These are phyloP conservation scores for Diaporthe citri DNA, from an alignment of 2,329 filamentous ascomycete species.

Conservation along the genomic window DNA sequence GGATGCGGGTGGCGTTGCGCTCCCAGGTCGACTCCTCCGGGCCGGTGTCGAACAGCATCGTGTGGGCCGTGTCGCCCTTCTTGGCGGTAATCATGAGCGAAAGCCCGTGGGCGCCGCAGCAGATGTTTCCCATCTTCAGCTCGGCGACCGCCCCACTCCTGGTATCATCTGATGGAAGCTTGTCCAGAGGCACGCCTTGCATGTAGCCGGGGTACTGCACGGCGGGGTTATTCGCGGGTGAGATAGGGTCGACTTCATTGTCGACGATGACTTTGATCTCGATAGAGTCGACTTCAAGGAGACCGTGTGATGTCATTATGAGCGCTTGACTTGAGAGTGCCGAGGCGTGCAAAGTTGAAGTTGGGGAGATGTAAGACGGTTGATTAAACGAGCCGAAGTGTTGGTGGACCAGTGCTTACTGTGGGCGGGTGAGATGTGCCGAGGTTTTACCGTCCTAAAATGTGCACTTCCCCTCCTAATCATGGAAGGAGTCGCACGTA, in stretches of 20 bases:
- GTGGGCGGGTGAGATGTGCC: background rate
- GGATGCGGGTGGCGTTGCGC: constrained; percentile 59
- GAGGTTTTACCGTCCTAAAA: constrained; percentile 5
- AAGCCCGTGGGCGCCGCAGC: constrained; percentile 67
- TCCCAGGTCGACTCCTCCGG: constrained; percentile 65
- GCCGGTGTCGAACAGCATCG: constrained; percentile 65
- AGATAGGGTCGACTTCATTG: constrained; percentile 67
- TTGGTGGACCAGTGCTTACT: background rate
- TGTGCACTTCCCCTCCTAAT: too few relatives aligned
- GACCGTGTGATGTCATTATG: constrained; percentile 32
- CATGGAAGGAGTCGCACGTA: too few relatives aligned
- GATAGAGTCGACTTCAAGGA: constrained; percentile 50
- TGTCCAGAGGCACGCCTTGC: constrained; percentile 54
- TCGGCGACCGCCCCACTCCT: constrained; percentile 59
- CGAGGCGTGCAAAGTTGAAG: background rate
- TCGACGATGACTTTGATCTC: constrained; percentile 65
- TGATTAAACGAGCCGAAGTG: background rate
- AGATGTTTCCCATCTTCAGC: constrained; percentile 62
- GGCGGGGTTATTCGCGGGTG: constrained; percentile 57
- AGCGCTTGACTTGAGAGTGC: too few relatives aligned
- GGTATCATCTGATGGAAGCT: constrained; percentile 48
- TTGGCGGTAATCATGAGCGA: constrained; percentile 64
- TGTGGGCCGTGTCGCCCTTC: constrained; percentile 57
- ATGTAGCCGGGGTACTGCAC: constrained; percentile 58
- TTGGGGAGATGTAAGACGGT: background rate